Base-by-base conservation (phyloP, 2,329 filamentous ascomycete genomes). In the Colletotrichum tofieldiae region DNA sequence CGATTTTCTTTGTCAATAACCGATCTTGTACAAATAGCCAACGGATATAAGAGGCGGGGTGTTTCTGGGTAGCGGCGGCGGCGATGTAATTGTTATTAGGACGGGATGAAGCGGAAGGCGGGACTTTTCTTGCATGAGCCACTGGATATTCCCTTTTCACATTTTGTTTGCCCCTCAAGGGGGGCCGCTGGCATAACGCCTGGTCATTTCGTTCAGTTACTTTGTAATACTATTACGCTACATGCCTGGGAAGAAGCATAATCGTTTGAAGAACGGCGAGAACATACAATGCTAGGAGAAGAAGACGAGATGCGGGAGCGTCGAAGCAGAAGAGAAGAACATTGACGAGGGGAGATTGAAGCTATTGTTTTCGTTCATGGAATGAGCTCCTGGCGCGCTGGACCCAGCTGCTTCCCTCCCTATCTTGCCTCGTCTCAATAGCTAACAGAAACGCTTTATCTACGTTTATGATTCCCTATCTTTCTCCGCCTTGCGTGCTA, bases 1-100 rank as follows among this genome's bases (percentile, higher is more conserved):
- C 45, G 14, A 49, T 55, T 72, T 65, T 63, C 56, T 75, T 74
- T 67, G 39, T 74, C 61, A 37, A 67, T 45, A 39, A 66, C 16
- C 26, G 20, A 67, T 55, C 14, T 59, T 72, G 69, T 73, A 70
- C 51, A 71, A 60, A 64, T 23, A 26, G 47, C 37, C 43, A 32
- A 49, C 29, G 52, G 52, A 67, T 62, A 58, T 56, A 64, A 52
- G 55, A 56, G 62, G 52, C 71, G 51, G 39, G 63, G 63, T 64
- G 59, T 69, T 59, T 58, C 29, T 66, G 52, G 47, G 56, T 51
- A 23, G 20, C 29, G 32, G 60, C 43, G 39, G 52, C 6, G 37
- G 54, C 29, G 47, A 52, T 16, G 23, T 47, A 52, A 62, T 63
- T 52, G 32, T 52, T 26, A 49, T 56, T 43, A 8, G 59, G 59